Conservation (phyloP, 164 flowering plant species). For the Nymphaea colorata region DNA sequence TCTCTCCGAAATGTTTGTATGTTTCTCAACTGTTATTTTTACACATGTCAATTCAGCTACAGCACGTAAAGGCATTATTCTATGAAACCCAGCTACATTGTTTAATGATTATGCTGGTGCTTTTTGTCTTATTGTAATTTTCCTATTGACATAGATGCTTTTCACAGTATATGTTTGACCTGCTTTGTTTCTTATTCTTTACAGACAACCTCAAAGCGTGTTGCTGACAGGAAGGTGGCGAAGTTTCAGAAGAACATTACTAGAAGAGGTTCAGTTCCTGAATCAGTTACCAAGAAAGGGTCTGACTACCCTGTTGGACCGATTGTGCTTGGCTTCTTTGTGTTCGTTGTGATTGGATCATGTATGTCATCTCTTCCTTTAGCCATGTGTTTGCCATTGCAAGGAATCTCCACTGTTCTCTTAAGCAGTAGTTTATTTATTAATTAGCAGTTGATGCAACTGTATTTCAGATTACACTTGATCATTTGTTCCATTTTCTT, state of each 20-base stretch:
- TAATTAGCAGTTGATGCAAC: no score
- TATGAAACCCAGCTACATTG: no score
- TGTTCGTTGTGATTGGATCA: conserved; percentile 33
- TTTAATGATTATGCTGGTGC: no score
- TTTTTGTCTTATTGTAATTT: no score
- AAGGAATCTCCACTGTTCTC: not conserved
- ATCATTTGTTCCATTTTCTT: no score
- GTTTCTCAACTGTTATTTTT: no score
- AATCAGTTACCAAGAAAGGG: conserved; percentile 28
- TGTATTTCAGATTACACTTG: no score
- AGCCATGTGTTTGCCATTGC: not conserved
- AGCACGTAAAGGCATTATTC: no score
- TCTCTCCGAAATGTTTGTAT: no score
- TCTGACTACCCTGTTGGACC: conserved; percentile 30
- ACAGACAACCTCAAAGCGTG: conserved; percentile 24
- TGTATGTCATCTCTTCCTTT: conserved; percentile 12
- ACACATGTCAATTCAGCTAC: no score
- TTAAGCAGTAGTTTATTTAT: not conserved
- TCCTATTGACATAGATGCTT: no score
- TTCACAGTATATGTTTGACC: no score
- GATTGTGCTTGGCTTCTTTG: conserved; percentile 28
- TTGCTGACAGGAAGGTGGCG: conserved; percentile 29
- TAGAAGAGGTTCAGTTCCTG: conserved; percentile 29
- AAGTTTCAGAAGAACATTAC: conserved; percentile 32
- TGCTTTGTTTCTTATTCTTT: not conserved